Conservation (phyloP, 495 filamentous ascomycete genomes). For the Penicillium pancosmium region DNA sequence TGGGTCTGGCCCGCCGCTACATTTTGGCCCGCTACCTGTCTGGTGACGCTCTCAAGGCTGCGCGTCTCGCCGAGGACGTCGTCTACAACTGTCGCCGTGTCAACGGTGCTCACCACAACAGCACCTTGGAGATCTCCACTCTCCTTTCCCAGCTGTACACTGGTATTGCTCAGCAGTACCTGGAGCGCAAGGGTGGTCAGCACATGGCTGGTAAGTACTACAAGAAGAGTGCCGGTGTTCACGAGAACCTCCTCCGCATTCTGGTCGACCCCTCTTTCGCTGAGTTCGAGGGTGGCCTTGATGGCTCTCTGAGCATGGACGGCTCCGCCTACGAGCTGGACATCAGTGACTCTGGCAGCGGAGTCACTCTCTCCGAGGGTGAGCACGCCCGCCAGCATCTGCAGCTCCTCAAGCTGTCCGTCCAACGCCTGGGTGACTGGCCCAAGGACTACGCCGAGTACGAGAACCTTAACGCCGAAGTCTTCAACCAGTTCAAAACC, state of each 20-base stretch:
- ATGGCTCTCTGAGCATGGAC: constrained; percentile 26
- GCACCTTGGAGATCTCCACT: constrained; percentile 41
- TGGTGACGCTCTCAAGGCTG: constrained; percentile 31
- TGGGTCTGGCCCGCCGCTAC: constrained; percentile 41
- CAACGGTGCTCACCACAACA: constrained; percentile 37
- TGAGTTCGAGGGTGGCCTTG: constrained; percentile 31
- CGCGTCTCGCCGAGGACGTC: constrained; percentile 44
- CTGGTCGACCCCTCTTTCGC: constrained; percentile 37
- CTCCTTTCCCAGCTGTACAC: constrained; percentile 45
- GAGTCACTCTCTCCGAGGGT: constrained; percentile 21
- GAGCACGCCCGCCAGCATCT: constrained; percentile 42
- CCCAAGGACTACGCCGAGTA: constrained; percentile 45
- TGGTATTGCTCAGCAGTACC: constrained; percentile 38
- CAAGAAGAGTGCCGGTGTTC: constrained; percentile 40
- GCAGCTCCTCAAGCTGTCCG: constrained; percentile 40
- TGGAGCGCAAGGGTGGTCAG: constrained; percentile 32
- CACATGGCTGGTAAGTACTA: constrained; percentile 44
- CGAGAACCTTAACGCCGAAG: constrained; percentile 22
- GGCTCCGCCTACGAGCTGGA: constrained; percentile 27
- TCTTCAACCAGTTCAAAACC: constrained; percentile 25
- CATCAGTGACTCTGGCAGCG: constrained; percentile 21
- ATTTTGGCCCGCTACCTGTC: constrained; percentile 41
- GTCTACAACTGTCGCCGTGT: constrained; percentile 48
- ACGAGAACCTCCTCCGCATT: constrained; percentile 42
- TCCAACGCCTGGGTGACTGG: constrained; percentile 44